A percentile compares a stretch with the other conserved stretches of the same genome.
phyloP scores from a whole-genome alignment of 345 rosid genomes.

The Hypericum androsaemum region DNA sequence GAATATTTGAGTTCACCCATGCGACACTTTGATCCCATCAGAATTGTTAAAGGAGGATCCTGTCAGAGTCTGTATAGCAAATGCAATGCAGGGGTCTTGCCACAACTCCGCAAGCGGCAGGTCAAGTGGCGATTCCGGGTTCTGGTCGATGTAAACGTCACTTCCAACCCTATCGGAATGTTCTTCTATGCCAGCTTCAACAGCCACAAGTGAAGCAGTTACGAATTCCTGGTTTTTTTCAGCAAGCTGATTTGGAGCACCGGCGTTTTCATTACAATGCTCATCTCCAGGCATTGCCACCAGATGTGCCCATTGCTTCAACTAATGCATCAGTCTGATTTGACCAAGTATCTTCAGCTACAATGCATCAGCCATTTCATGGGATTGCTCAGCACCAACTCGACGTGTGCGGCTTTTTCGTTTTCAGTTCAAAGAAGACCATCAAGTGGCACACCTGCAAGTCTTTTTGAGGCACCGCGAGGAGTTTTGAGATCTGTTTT shows the following conservation, averaged over 20 bases:
- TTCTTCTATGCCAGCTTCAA: conserved; percentile 8
- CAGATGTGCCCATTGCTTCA: no score
- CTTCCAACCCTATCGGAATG: conserved; percentile 9
- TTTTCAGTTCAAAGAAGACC: neutral
- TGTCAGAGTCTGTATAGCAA: conserved; percentile 84
- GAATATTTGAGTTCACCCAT: conserved; percentile 17
- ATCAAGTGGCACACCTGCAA: neutral
- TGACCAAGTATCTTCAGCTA: no score
- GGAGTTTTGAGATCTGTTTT: neutral
- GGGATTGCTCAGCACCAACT: neutral
- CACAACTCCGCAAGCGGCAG: conserved; percentile 63
- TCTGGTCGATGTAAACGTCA: conserved; percentile 15
- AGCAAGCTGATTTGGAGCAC: conserved; percentile 9
- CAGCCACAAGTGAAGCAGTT: conserved; percentile 7
- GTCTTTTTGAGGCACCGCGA: conserved; percentile 1
- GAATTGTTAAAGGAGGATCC: conserved; percentile 45
- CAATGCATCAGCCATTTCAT: no score
- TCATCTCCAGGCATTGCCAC: no score
- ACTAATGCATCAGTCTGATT: no score
- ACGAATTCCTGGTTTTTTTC: conserved; percentile 15
- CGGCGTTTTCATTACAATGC: conserved; percentile 13
- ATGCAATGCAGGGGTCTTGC: conserved; percentile 92
- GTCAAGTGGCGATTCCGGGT: conserved; percentile 25
- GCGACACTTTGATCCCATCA: conserved; percentile 18
- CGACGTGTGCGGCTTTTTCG: neutral